Conservation (phyloP, 441 rosid species). For the Brassica hybrid region DNA sequence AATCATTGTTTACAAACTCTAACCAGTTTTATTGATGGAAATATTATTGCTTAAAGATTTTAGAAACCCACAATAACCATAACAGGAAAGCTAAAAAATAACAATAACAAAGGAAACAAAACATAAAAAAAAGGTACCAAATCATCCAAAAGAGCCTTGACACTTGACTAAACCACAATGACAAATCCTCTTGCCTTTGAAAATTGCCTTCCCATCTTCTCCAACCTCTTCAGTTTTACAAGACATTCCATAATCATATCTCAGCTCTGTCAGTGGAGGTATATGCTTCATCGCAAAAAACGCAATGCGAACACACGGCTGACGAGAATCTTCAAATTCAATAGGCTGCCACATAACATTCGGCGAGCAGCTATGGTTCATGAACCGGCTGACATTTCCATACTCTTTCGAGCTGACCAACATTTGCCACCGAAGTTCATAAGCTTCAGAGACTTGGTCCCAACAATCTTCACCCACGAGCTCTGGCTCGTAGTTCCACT, state of each 20-base stretch:
- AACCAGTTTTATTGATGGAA: too few species aligned
- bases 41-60: too few species aligned
- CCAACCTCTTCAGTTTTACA: not conserved
- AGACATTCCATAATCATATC: slow-evolving; percentile 49
- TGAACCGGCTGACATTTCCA: slow-evolving; percentile 56
- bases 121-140: not conserved
- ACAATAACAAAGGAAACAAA: not conserved
- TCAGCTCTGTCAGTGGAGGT: slow-evolving; percentile 54
- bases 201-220: not conserved
- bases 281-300: slow-evolving; percentile 49
- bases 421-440: not conserved
- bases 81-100: not conserved
- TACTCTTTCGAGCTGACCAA: slow-evolving; percentile 36
- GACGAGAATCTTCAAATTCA: slow-evolving; percentile 15
- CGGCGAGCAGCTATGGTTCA: slow-evolving; percentile 59
- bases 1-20: too few species aligned
- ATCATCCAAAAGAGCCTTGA: slow-evolving; percentile 12
- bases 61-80: too few species aligned
- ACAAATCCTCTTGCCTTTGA: not conserved
- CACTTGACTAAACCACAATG: slow-evolving; percentile 10
- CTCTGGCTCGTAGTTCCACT: slow-evolving; percentile 5
- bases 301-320: slow-evolving; percentile 38
- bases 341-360: slow-evolving; percentile 60
- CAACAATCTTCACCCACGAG: slow-evolving; percentile 12
- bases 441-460: slow-evolving; percentile 6